Base-by-base conservation (phyloP, 169 alveolate genomes). In the Eimeria mitis region DNA sequence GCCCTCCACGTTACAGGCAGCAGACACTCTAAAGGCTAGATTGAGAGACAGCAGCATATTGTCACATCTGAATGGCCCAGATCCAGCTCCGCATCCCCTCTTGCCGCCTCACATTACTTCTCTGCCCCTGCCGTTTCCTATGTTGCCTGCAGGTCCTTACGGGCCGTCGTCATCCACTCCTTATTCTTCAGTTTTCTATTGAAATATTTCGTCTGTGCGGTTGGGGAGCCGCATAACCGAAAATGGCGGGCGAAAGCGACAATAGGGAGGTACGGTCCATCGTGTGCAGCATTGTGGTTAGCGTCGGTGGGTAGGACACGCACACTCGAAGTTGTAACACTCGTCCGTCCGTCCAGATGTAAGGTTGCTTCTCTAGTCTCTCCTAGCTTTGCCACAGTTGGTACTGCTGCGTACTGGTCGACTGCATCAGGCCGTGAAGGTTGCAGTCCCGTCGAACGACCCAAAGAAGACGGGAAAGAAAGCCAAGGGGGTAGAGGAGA, bases 211-310 rank as follows among this genome's bases (percentile, higher is more conserved):
- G 40, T 47, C 85, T 75, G 42, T 75, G 85, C 85, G 85, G 61
- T 44, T n/a, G 75, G 0, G 91, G 42, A 61, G 59, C 49, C 63
- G 28, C 40, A 31, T 3, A 34, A 7, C 63, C 59, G 79, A 84
- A 84, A 47, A 84, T 84, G 91, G 91, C 91, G n/a, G 91, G 76
- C 49, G 91, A 84, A 40, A 59, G 78, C 91, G 75, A 56, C 65
- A 61, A 84, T 0, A 54, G 78, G 61, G 91, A 84, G 91, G 91
- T 84, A 56, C 34, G 70, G 40, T 9, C 40, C 25, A n/a, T 31
- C 25, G 44, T 42, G 44, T 52, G 68, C 31, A 31, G 40, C 89
- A 14, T 28, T 21, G 23, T 28, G 31, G 0, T 40, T 21, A 44
- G 85, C 85, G 7, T 44, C 37, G n/a, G 25, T 9, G 59, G 85